phyloP scores from a whole-genome alignment of 2,329 filamentous ascomycete species.

The Cercospora zeae-maydis region DNA sequence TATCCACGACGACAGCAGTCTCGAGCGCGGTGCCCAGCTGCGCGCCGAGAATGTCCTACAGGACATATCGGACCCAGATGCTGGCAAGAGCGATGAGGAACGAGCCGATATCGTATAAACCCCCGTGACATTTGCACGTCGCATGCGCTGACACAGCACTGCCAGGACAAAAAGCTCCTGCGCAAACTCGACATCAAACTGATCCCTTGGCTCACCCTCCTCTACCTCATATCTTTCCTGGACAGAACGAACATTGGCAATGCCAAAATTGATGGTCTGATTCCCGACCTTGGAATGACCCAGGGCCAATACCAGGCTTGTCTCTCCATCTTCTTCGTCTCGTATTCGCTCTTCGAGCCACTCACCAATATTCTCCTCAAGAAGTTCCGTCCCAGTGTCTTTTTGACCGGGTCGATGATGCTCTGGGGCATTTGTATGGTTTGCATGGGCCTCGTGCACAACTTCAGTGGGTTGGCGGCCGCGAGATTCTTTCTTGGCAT shows the following conservation, averaged over 20 bases:
- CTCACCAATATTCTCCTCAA: slow-evolving; percentile 78
- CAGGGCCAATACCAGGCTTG: slow-evolving; percentile 64
- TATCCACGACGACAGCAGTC: neutral
- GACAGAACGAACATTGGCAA: slow-evolving; percentile 72
- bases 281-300: slow-evolving; percentile 59
- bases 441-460: slow-evolving; percentile 22
- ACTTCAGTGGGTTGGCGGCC: slow-evolving; percentile 22
- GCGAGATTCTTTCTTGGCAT: slow-evolving; percentile 61
- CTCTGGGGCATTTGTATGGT: slow-evolving; percentile 66
- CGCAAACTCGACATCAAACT: slow-evolving; percentile 57
- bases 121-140: neutral
- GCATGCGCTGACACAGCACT: neutral
- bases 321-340: slow-evolving; percentile 82
- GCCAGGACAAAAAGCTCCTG: slow-evolving; percentile 59
- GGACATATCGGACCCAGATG: slow-evolving; percentile 11
- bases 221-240: slow-evolving; percentile 72
- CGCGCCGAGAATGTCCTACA: neutral
- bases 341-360: slow-evolving; percentile 75
- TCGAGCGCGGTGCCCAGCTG: neutral
- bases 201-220: slow-evolving; percentile 65
- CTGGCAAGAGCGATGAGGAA: slow-evolving; percentile 13
- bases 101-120: slow-evolving; percentile 9
- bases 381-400: slow-evolving; percentile 67
- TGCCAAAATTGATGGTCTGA: slow-evolving; percentile 57
- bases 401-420: slow-evolving; percentile 71